These are phyloP conservation scores for Eruca vesicaria DNA, from an alignment of 441 rosid species.

Conservation along the genomic window DNA sequence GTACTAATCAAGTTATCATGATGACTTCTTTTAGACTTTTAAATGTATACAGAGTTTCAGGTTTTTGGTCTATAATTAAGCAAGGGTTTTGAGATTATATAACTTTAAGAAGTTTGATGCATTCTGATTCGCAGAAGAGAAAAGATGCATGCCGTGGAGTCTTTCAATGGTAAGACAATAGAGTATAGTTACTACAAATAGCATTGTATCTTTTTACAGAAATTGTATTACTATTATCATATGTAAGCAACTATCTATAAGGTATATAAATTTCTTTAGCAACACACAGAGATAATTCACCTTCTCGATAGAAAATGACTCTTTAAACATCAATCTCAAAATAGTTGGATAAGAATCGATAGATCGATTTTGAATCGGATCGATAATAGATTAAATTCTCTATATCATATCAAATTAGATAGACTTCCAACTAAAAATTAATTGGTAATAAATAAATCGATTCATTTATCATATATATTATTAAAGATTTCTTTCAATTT, in stretches of 20 bases:
- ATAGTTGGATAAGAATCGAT: too few relatives aligned
- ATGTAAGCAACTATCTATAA: background rate
- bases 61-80: background rate
- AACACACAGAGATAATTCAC: background rate
- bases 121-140: background rate
- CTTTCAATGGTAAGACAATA: background rate
- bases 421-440: too few relatives aligned
- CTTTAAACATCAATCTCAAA: too few relatives aligned
- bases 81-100: background rate
- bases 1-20: conserved; percentile 28
- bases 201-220: background rate
- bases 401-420: too few relatives aligned
- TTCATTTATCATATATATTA: too few relatives aligned
- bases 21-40: conserved; percentile 13
- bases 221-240: background rate
- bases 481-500: too few relatives aligned
- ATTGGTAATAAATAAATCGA: too few relatives aligned
- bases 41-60: background rate
- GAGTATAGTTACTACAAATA: background rate
- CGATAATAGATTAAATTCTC: too few relatives aligned
- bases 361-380: too few relatives aligned
- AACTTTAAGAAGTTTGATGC: background rate
- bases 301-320: too few relatives aligned
- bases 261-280: background rate
- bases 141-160: background rate